Evolutionary conservation across 257 asterid species (phyloP), one percentile per base, ranked within the genome.

Genomic region (Hygrophila difformis): DNA sequence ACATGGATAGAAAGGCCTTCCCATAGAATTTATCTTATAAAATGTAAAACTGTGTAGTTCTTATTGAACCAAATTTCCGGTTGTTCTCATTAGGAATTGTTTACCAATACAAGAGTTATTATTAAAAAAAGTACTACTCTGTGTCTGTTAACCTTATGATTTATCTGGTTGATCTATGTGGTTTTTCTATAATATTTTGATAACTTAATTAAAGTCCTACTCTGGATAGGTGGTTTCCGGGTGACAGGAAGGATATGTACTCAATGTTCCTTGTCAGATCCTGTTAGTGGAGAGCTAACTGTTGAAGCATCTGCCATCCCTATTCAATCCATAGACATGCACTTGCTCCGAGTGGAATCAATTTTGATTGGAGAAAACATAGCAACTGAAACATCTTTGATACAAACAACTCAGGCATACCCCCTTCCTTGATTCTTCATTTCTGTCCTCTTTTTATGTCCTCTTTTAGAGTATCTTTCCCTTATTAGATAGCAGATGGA

Each of bases 201-300:
- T n/a, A n/a, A n/a, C n/a, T n/a, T n/a, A n/a, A n/a, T n/a, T n/a
- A n/a, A n/a, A n/a, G n/a, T n/a, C n/a, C n/a, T n/a, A n/a, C n/a
- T n/a, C n/a, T n/a, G n/a, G n/a, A n/a, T n/a, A 85, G 96, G 93
- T 61, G 96, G 94, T 39, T 86, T 82, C 47, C 75, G 87, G 53
- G 67, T 87, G 15, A 73, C 61, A 20, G 93, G 97, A 40, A 79
- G 73, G 63, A 66, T 83, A 39, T 83, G 94, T 44, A 75, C 93
- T 14, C 91, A 77, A 40, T 79, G 91, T 64, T 73, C 93, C 5
- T 36, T 87, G 44, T 50, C 59, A 39, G 94, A 82, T 62, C 87
- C 93, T 54, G 56, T 87, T 44, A 34, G 54, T 33, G 97, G 97
- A 33, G 91, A 77, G 64, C 66, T 87, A 58, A 82, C 81, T n/a